Base-by-base conservation (phyloP, 257 asterid species). In the Jacaranda mimosifolia region DNA sequence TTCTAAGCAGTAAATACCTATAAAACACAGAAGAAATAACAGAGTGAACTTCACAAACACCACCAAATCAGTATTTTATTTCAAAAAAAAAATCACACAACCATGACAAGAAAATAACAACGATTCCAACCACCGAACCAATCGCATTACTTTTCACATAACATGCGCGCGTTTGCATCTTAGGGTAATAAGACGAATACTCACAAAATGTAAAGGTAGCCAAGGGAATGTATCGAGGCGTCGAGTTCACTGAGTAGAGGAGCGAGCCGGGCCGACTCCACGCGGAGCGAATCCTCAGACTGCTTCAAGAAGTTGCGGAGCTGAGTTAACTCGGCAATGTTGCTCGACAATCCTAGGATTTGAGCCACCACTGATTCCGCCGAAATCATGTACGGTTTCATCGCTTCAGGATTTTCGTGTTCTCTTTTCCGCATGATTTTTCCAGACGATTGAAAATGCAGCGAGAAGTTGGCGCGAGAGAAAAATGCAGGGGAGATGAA, bases 181-280 rank as follows among this genome's bases (percentile, higher is more conserved):
- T 8, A 11, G 17, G 15, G n/a, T 32, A 13, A 62, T 62, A 13
- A 36, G 35, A 40, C 4, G 59, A 62, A 74, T 0, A 57, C 82
- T 57, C 46, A 91, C 96, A 91, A 59, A 43, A 91, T 63, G 62
- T 85, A 86, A 15, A 91, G 93, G 76, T 85, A 89, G 4, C 95
- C 97, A 11, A 91, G 87, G 9, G 97, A 91, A 77, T 89, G 91
- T 9, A 19, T 59, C 45, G 85, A 55, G 1, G 93, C 89, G 65
- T 91, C 88, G 66, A 91, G 86, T 77, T 88, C 81, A 39, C 60
- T 8, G 75, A 91, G 89, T 0, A 88, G 35, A 59, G 93, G 76
- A 64, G 82, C 77, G 38, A 85, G 77, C 11, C 84, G 87, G 71
- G 66, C 52, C 67, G 86, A 72, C 78, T 89, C 92, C 62, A 91